Base-by-base conservation (phyloP, 345 rosid genomes). In the Hypericum perforatum region DNA sequence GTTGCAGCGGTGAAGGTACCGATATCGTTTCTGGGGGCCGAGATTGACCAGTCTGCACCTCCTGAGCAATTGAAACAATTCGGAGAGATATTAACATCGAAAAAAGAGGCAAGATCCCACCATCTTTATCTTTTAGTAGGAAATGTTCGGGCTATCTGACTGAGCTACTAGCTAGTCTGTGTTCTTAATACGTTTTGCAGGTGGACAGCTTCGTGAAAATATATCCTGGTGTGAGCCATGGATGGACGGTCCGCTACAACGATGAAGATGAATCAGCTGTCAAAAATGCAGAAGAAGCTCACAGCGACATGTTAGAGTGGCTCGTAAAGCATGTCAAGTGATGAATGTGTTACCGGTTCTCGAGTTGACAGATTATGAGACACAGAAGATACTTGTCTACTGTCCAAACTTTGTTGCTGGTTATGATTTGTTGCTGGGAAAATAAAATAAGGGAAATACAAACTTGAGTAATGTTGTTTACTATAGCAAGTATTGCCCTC, bases 231-330 rank as follows among this genome's bases (percentile, higher is more conserved):
- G 61, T 49, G 8, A 11, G n/a, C 37, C 67, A 63, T 56, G 67
- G 67, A 16, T 56, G 67, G 67, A 56, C 61, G 11, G 5, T 63
- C 9, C 39, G 49, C 9, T 63, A 50, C 36, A 22, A 49, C 7
- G 57, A 29, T 37, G 52, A 56, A 10, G 61, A 63, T 63, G 61
- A 56, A 49, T 56, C 57, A 11, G 61, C 61, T 37, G 61, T 63
- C 14, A 56, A 50, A 45, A 11, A 4, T 47, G 61, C 67, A 5
- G 51, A 63, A 50, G 67, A 63, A 40, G 61, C 67, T 29, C 62
- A 57, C 2, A 8, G 0, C 3, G 50, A 63, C 16, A 46, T 46
- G 49, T 12, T 46, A 13, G 16, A 46, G 9, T 46, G 49, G 49
- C 16, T 46, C 49, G 29, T 12, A 2, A 56, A 49, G 29, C 7